Evolutionary conservation across 2,329 filamentous ascomycete species (phyloP), one percentile per base, ranked within the genome.

Genomic region (Aspergillus nomiae): DNA sequence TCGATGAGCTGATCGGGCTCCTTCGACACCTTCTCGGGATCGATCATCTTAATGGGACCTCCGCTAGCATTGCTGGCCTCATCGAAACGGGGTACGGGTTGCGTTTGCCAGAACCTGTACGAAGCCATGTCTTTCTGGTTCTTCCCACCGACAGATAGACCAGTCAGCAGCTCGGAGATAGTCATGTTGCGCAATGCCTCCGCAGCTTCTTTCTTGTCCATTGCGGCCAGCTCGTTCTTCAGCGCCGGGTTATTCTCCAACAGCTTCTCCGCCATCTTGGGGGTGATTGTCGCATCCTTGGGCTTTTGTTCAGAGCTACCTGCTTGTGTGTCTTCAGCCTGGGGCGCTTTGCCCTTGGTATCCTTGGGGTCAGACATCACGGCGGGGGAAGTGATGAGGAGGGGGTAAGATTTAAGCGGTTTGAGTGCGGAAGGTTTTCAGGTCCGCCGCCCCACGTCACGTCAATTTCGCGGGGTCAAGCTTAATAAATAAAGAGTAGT

Each of bases 31-130:
- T 92, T 85, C 38, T 93, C 92, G 19, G 91, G 85, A 63, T 90
- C 90, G 72, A 94, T 91, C 21, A 89, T 81, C 80, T 90, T 91
- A 75, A 99, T 91, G 0, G 94, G 92, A 0, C 95, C 95, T 72
- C 98, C 94, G 66, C 88, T 83, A 56, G 88, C 62, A 54, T 32
- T 80, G 58, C 85, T 81, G 78, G 76, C 89, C 82, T 84, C 81
- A 58, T 82, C 80, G 74, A 98, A 97, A 73, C 89, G 90, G 57
- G 92, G 91, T 63, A 99, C 95, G 0, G 95, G 95, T 78, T 99
- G 95, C 54, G 95, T 99, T 78, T 92, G 89, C 95, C 95, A 99
- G 82, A 99, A 99, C 80, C 96, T 97, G 85, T 98, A 97, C 63
- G 90, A 92, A 8, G 90, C 93, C 92, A 97, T 97, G 75, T 97